Conservation (phyloP, 306 rosid genomes). For the Begonia loranthoides region DNA sequence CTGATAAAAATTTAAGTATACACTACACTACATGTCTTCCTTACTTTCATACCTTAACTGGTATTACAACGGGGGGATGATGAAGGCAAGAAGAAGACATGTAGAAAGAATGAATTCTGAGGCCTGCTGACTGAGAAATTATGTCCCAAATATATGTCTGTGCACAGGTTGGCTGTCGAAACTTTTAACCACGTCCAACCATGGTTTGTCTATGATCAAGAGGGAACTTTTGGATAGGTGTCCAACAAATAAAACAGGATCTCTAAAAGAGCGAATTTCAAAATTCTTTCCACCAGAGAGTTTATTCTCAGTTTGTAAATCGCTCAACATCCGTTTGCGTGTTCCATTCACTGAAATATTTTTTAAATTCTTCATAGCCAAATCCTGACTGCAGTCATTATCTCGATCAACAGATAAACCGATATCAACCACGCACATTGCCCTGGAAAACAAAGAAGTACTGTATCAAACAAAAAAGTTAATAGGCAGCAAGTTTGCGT, state of each 20-base stretch:
- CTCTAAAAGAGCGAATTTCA: constrained; percentile 38
- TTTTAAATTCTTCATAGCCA: constrained; percentile 24
- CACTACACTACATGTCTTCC: constrained; percentile 35
- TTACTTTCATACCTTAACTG: too few relatives aligned
- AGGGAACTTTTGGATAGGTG: constrained; percentile 53
- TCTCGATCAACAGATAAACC: constrained; percentile 66
- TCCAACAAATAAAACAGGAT: constrained; percentile 61
- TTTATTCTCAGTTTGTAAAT: constrained; percentile 21
- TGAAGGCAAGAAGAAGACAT: constrained; percentile 4
- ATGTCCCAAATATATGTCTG: constrained; percentile 82
- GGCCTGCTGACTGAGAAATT: constrained; percentile 9
- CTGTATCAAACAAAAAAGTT: too few relatives aligned
- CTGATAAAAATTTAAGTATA: constrained; percentile 7
- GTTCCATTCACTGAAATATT: constrained; percentile 31
- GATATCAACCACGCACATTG: constrained; percentile 88
- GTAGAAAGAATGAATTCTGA: constrained; percentile 14
- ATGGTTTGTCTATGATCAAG: constrained; percentile 74
- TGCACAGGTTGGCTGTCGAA: constrained; percentile 72
- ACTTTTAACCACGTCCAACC: constrained; percentile 71
- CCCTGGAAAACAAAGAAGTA: constrained; percentile 28
- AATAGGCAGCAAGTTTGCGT: too few relatives aligned
- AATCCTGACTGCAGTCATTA: constrained; percentile 45
- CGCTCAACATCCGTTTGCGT: constrained; percentile 31
- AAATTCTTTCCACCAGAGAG: constrained; percentile 41
- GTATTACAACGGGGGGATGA: too few relatives aligned